phyloP scores from a whole-genome alignment of 2,329 filamentous ascomycete species.

The Talaromyces pinophilus region DNA sequence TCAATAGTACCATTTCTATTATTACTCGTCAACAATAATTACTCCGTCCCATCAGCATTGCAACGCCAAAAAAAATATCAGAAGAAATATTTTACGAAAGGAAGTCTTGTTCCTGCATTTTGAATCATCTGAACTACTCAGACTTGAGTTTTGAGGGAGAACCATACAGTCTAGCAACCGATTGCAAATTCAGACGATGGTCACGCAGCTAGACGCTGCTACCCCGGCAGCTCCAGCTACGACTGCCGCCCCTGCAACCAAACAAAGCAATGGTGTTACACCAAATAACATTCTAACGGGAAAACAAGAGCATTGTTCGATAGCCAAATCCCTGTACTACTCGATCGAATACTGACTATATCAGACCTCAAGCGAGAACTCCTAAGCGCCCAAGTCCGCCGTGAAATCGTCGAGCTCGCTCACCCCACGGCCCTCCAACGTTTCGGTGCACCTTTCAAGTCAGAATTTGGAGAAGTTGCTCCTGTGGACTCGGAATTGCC shows the following conservation, averaged over 20 bases:
- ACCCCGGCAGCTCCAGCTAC: background rate
- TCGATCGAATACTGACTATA: conserved; percentile 23
- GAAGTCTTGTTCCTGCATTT: background rate
- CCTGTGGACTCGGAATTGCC: conserved; percentile 93
- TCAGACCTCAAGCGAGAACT: conserved; percentile 94
- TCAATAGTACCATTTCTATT: background rate
- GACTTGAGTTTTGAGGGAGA: background rate
- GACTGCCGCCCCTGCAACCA: conserved; percentile 3
- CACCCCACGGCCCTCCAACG: conserved; percentile 91
- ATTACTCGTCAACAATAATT: conserved; percentile 5
- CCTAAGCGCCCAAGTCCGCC: conserved; percentile 82
- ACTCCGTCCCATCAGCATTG: background rate
- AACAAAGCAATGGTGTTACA: conserved; percentile 18
- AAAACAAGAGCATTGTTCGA: conserved; percentile 94
- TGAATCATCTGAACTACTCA: background rate
- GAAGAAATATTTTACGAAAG: background rate
- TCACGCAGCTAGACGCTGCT: conserved; percentile 14
- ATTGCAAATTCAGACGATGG: conserved; percentile 14
- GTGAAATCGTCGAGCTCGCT: conserved; percentile 89
- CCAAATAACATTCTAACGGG: conserved; percentile 68
- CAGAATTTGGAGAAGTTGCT: conserved; percentile 86
- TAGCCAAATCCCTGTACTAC: background rate
- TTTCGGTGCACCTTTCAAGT: conserved; percentile 94
- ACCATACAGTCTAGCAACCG: background rate
- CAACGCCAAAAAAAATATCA: background rate